A percentile compares a stretch with the other conserved stretches of the same genome.
These are phyloP conservation scores for Cyclotella cryptica DNA, from an alignment of 108 stramenopile species.

Conservation along the genomic window DNA sequence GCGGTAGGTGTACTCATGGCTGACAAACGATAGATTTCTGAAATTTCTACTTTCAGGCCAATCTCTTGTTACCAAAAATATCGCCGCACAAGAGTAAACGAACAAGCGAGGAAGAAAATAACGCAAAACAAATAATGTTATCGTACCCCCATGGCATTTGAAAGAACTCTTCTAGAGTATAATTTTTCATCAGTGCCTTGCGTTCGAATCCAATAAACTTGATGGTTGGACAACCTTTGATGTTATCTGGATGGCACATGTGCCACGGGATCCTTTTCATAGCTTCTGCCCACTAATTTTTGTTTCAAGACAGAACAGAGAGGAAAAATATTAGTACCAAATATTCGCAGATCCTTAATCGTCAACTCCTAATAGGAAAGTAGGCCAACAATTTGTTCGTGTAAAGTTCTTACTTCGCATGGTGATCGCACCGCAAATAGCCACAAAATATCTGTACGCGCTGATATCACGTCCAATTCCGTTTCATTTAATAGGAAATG, in stretches of 20 bases:
- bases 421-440: conserved; percentile 33
- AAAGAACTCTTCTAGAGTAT: conserved; percentile 32
- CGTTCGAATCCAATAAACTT: conserved; percentile 39
- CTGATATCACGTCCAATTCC: conserved; percentile 19
- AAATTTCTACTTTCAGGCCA: conserved; percentile 43
- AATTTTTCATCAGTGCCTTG: not conserved
- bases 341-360: not conserved
- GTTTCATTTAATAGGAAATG: conserved; percentile 22
- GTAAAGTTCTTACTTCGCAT: conserved; percentile 17
- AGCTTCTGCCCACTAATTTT: conserved; percentile 32
- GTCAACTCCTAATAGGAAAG: not conserved
- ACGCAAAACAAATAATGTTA: not conserved
- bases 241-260: conserved; percentile 39
- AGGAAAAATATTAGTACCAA: not conserved
- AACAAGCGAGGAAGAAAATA: not conserved
- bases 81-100: not conserved
- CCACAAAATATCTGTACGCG: conserved; percentile 41
- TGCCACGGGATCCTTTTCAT: conserved; percentile 46
- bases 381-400: too few species aligned
- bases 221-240: conserved; percentile 15
- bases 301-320: not conserved
- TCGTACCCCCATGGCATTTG: conserved; percentile 35
- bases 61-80: not conserved
- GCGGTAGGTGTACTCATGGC: conserved; percentile 33
- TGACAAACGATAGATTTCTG: conserved; percentile 41